Evolutionary conservation across 2,329 filamentous ascomycete genomes (phyloP).

Genomic region (Tetracladium maxilliforme): DNA sequence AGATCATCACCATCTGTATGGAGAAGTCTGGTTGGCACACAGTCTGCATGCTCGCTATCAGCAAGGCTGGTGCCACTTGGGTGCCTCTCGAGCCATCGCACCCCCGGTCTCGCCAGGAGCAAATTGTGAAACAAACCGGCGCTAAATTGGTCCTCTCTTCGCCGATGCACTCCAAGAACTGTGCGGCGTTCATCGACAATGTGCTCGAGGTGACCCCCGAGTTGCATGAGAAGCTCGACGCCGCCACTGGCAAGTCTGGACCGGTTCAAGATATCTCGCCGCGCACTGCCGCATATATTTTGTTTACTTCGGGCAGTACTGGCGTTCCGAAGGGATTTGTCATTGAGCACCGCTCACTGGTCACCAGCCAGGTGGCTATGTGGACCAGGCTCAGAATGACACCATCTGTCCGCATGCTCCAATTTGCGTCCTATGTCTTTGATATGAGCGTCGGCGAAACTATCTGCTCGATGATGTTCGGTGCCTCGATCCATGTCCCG

Average conservation of each 20-base stretch:
- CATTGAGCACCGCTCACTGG: slow-evolving; percentile 75
- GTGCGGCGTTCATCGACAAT: too few species aligned
- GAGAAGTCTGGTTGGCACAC: slow-evolving; percentile 4
- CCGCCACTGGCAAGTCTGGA: too few species aligned
- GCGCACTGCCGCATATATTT: too few species aligned
- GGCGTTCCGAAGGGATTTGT: slow-evolving; percentile 41
- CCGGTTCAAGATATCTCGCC: too few species aligned
- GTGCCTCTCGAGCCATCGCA: too few species aligned
- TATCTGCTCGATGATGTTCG: slow-evolving; percentile 73
- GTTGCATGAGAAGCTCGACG: too few species aligned
- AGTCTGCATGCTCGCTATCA: slow-evolving; percentile 5
- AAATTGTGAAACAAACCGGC: too few species aligned
- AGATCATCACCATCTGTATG: slow-evolving; percentile 4
- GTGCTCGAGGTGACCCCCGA: too few species aligned
- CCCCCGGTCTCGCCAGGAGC: slow-evolving; percentile 9
- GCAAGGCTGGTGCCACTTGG: too few species aligned
- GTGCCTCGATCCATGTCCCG: slow-evolving; percentile 72
- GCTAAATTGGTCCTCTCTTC: too few species aligned
- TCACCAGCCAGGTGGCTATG: slow-evolving; percentile 83
- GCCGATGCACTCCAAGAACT: too few species aligned
- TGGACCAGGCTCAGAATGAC: slow-evolving; percentile 39
- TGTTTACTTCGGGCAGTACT: slow-evolving; percentile 21
- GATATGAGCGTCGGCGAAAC: slow-evolving; percentile 88
- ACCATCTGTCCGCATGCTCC: slow-evolving; percentile 61
- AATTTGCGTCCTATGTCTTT: slow-evolving; percentile 90